A percentile compares a stretch with the other conserved stretches of the same genome.
Conservation (phyloP, 176 grass and related monocot genomes). For the Aegilops tauschii region DNA sequence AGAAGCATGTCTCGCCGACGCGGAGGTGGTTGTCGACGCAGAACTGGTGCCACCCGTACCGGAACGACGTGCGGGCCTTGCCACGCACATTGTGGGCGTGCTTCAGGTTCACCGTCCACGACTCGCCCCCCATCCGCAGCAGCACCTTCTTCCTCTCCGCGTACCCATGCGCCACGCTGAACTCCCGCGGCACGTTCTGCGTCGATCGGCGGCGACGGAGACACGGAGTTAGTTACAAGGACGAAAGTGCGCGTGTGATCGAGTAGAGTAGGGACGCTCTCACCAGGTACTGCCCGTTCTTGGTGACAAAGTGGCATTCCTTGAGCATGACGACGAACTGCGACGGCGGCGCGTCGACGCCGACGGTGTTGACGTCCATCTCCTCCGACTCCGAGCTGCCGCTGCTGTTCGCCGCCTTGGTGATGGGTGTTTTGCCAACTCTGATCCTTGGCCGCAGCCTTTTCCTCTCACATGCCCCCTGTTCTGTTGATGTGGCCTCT, state of each 20-base stretch:
- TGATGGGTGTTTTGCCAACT: no score
- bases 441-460: no score
- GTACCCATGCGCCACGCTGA: constrained; percentile 42
- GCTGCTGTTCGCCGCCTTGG: background rate
- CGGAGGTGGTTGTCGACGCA: constrained; percentile 34
- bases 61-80: constrained; percentile 17
- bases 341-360: background rate
- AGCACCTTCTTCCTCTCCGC: background rate
- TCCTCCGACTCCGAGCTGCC: background rate
- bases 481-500: no score
- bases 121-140: constrained; percentile 21
- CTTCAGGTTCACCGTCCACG: constrained; percentile 41
- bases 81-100: background rate
- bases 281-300: constrained; percentile 47
- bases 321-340: constrained; percentile 25
- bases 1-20: constrained; percentile 40
- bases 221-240: no score
- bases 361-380: background rate
- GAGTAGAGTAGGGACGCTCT: background rate
- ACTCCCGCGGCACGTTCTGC: constrained; percentile 43
- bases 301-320: constrained; percentile 12
- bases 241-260: background rate
- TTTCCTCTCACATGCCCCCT: no score
- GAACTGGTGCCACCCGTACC: constrained; percentile 42
- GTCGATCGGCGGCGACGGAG: background rate